Conservation (phyloP, 2,329 filamentous ascomycete genomes). For the Hypoxylon rubiginosum region DNA sequence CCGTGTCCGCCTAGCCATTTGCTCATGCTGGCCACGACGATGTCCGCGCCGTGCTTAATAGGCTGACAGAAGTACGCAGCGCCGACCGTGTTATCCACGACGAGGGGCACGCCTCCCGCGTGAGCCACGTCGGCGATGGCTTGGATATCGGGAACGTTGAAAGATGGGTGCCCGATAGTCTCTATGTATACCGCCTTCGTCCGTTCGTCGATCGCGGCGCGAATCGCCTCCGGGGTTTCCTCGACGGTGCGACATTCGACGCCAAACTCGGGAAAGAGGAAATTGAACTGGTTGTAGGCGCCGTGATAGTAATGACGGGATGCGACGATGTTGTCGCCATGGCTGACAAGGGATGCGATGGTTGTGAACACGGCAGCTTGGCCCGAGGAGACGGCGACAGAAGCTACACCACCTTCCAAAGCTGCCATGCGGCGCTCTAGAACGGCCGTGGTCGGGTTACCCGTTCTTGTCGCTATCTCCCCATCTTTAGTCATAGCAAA, state of each 20-base stretch:
- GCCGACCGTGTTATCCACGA: conserved; percentile 91
- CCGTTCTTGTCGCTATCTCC: conserved; percentile 74
- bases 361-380: conserved; percentile 92
- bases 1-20: conserved; percentile 97
- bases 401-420: conserved; percentile 89
- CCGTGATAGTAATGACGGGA: conserved; percentile 91
- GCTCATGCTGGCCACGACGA: conserved; percentile 89
- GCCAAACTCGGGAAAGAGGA: conserved; percentile 83
- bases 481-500: no score
- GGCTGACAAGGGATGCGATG: conserved; percentile 81
- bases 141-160: conserved; percentile 90
- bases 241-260: conserved; percentile 87
- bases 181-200: conserved; percentile 92
- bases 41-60: conserved; percentile 89
- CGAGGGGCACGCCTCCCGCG: conserved; percentile 70
- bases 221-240: conserved; percentile 81
- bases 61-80: conserved; percentile 87
- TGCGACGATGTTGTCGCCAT: conserved; percentile 89
- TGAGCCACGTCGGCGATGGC: conserved; percentile 83
- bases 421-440: conserved; percentile 94
- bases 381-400: conserved; percentile 84
- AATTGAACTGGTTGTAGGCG: conserved; percentile 95
- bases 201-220: conserved; percentile 83
- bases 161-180: conserved; percentile 89
- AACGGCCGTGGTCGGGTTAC: conserved; percentile 83